Percentiles rank a stretch among this genome's conserved stretches.
phyloP scores from a whole-genome alignment of 2,329 filamentous ascomycete species.

The Teratosphaeria destructans region DNA sequence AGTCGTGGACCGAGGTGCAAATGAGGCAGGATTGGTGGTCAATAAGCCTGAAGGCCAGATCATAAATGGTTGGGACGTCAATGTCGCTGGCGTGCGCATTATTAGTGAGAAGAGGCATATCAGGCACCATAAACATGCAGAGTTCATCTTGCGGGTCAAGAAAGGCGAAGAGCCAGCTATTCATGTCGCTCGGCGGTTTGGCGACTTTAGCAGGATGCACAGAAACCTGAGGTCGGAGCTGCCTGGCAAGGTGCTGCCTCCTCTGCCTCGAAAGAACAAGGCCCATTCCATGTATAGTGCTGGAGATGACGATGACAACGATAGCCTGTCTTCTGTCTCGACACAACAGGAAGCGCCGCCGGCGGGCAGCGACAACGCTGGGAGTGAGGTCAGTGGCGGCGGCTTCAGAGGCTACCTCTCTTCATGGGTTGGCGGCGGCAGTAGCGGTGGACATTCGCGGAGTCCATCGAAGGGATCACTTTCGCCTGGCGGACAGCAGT shows the following conservation, averaged over 20 bases:
- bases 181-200: conserved; percentile 76
- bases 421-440: conserved; percentile 22
- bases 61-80: conserved; percentile 94
- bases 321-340: conserved; percentile 71
- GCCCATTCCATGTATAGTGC: conserved; percentile 52
- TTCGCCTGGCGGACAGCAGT: conserved; percentile 6
- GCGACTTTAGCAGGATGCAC: conserved; percentile 73
- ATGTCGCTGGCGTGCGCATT: conserved; percentile 79
- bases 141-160: conserved; percentile 84
- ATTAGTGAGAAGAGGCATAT: conserved; percentile 76
- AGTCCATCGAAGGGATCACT: conserved; percentile 32
- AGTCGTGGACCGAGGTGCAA: conserved; percentile 85
- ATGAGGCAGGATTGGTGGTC: conserved; percentile 77
- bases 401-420: conserved; percentile 36
- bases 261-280: conserved; percentile 87
- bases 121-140: conserved; percentile 81
- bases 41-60: conserved; percentile 84
- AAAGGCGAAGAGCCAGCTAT: conserved; percentile 62
- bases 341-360: conserved; percentile 47
- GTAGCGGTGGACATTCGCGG: conserved; percentile 28
- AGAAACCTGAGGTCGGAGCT: conserved; percentile 72
- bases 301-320: conserved; percentile 58
- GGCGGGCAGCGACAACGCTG: conserved; percentile 3
- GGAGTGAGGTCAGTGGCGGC: conserved; percentile 15
- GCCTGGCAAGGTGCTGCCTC: conserved; percentile 78